Percentiles rank a stretch among this genome's conserved stretches.
Conservation (phyloP, 23 red algal species). For the Chondrus crispus region DNA sequence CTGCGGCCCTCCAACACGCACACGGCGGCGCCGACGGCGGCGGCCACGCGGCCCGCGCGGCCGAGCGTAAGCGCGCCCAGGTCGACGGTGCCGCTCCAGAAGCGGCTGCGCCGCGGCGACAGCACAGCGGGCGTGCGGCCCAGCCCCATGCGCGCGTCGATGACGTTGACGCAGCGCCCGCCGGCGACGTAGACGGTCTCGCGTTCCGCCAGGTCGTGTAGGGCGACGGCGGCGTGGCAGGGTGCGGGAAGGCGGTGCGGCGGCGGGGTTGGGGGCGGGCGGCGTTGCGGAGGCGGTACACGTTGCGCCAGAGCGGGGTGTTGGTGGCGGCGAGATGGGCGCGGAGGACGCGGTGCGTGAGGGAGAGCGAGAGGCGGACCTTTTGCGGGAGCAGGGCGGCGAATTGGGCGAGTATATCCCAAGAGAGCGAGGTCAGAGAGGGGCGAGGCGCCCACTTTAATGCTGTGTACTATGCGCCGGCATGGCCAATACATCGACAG, state of each 20-base stretch:
- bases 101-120: no score
- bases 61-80: no score
- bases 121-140: conserved; percentile 8
- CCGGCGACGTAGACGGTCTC: background rate
- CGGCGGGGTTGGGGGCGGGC: background rate
- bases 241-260: background rate
- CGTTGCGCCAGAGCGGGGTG: background rate
- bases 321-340: background rate
- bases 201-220: background rate
- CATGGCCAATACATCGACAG: no score
- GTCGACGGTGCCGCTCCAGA: no score
- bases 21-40: no score
- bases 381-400: background rate
- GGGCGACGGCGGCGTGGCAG: background rate
- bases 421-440: background rate
- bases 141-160: conserved; percentile 7
- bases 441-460: no score
- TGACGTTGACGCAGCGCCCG: background rate
- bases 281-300: background rate
- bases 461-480: no score
- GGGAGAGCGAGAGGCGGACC: background rate
- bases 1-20: no score
- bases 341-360: background rate
- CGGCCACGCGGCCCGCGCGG: no score
- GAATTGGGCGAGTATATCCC: background rate